A percentile compares a stretch with the other conserved stretches of the same genome.
Evolutionary conservation across 352 stramenopile genomes (phyloP).

Genomic region (Chrysophaeum taylorii): DNA sequence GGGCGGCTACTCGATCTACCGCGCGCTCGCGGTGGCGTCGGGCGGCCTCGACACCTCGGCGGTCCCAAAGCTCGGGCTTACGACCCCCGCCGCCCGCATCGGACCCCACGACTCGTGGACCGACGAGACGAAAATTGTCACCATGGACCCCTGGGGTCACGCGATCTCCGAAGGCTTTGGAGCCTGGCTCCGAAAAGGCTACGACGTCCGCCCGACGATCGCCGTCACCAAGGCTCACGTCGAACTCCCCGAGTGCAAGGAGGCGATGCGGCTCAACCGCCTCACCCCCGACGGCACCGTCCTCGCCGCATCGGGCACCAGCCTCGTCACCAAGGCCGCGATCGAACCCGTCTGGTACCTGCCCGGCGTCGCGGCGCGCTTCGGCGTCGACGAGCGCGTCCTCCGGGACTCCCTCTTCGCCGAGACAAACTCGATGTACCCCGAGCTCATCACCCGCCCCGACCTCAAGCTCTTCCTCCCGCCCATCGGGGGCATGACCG

Average conservation of each 20-base stretch:
- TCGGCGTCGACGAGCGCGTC: constrained; percentile 86
- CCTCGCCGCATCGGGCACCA: constrained; percentile 41
- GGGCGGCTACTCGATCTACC: constrained; percentile 97
- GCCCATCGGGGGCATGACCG: constrained; percentile 88
- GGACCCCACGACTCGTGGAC: constrained; percentile 85
- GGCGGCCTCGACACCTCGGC: constrained; percentile 67
- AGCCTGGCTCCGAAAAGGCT: constrained; percentile 89
- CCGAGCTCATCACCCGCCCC: constrained; percentile 91
- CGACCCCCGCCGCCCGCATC: constrained; percentile 89
- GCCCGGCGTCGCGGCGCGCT: constrained; percentile 91
- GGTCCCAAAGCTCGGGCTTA: constrained; percentile 77
- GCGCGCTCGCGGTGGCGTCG: constrained; percentile 78
- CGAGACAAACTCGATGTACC: constrained; percentile 99
- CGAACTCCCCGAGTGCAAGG: constrained; percentile 95
- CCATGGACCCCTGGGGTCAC: constrained; percentile 62
- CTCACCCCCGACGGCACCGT: constrained; percentile 82
- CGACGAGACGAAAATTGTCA: constrained; percentile 80
- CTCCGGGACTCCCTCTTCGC: constrained; percentile 94
- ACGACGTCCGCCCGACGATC: constrained; percentile 95
- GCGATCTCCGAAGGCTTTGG: constrained; percentile 64
- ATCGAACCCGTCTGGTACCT: constrained; percentile 99
- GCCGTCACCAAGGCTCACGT: constrained; percentile 93
- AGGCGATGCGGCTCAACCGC: constrained; percentile 77
- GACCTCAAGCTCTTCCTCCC: constrained; percentile 97
- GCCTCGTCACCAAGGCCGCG: constrained; percentile 71